phyloP scores from a whole-genome alignment of 805 yeast species.

The Kazachstania bromeliacearum region DNA sequence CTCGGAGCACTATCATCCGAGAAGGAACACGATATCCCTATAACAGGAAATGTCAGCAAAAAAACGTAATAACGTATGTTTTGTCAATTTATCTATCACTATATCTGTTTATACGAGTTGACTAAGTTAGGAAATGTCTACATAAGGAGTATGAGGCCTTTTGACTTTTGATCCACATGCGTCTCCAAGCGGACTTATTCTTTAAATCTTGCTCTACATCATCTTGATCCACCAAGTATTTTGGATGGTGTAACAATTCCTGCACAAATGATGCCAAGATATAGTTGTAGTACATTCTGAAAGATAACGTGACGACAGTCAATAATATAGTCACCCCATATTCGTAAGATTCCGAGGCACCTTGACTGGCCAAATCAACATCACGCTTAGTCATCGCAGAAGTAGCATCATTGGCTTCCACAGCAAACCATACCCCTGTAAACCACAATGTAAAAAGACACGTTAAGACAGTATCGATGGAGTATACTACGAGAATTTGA shows the following conservation, averaged over 20 bases:
- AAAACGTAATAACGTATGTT: conserved; percentile 1
- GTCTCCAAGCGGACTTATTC: conserved; percentile 21
- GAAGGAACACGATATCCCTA: too few relatives aligned
- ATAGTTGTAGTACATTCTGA: conserved; percentile 52
- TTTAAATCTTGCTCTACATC: conserved; percentile 32
- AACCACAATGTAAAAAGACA: conserved; percentile 66
- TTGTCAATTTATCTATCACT: background rate
- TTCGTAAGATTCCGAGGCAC: conserved; percentile 54
- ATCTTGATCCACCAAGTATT: conserved; percentile 31
- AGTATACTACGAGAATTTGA: conserved; percentile 51
- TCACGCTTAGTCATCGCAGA: conserved; percentile 8
- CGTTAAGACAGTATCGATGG: conserved; percentile 59
- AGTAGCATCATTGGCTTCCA: background rate
- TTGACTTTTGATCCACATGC: conserved; percentile 27
- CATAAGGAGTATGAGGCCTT: conserved; percentile 25
- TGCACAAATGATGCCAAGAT: conserved; percentile 52
- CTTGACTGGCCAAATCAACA: conserved; percentile 35
- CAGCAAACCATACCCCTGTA: conserved; percentile 59
- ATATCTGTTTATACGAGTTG: background rate
- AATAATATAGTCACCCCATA: conserved; percentile 46
- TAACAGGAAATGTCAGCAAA: too few relatives aligned
- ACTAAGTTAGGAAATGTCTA: conserved; percentile 11
- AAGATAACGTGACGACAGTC: conserved; percentile 37
- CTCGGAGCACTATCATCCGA: too few relatives aligned
- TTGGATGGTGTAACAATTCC: conserved; percentile 42